Evolutionary conservation across 345 rosid species (phyloP), one percentile per base, ranked within the genome.

Genomic region (Salix suchowensis): DNA sequence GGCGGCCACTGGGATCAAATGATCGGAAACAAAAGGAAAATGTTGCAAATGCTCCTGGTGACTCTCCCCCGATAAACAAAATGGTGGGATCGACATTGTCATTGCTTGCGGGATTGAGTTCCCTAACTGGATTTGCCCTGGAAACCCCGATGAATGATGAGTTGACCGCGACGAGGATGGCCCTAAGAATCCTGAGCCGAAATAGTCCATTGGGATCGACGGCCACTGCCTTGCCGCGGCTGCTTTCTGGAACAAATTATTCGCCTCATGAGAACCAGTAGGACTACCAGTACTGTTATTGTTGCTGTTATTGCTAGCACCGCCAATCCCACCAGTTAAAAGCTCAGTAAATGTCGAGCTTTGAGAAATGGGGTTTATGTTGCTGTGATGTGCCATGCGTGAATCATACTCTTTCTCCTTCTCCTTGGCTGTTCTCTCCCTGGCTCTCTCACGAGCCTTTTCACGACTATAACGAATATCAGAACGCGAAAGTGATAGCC

Each of bases 381-480:
- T 81, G 14, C 76, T 82, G 7, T 70, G 81, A 30, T 76, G 74
- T 10, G 79, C 72, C 54, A 74, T 70, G 26, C 72, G 71, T 1
- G 86, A 69, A 61, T 88, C 85, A 11, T 81, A 85, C 67, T 91
- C 94, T 76, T 86, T 92, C 82, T 78, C 78, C 77, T 81, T 81
- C 71, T 95, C 98, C 65, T 91, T 96, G 0, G 97, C 94, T 4
- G 97, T 86, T 81, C 98, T 87, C 75, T 89, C 95, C 74, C 93
- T 86, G 1, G 99, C 99, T 52, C 98, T 76, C 58, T 92, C 97
- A 1, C 98, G 80, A 23, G 94, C 94, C 84, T 84, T 91, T 3
- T 79, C 92, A 4, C 98, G 89, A 14, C 80, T 88, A 40, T 64
- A 88, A 0, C 86, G 85, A 7, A 88, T 52, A 79, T 90, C 99